Evolutionary conservation across 202 grass and related monocot species (phyloP).

Genomic region (Cymbopogon flexuosus): DNA sequence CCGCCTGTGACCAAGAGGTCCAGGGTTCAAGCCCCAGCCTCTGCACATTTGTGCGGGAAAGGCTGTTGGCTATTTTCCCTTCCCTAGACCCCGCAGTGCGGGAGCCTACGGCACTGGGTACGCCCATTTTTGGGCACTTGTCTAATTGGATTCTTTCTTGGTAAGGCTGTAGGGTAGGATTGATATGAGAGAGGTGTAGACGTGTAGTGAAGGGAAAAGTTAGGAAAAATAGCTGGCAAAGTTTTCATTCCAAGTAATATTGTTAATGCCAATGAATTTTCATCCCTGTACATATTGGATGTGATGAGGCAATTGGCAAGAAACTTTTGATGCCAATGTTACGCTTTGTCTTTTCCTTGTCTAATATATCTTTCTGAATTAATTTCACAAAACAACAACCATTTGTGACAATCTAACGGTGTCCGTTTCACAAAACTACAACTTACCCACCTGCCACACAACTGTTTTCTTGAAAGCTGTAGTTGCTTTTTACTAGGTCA

Average conservation of each 20-base stretch:
- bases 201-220: background rate
- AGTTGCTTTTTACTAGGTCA: background rate
- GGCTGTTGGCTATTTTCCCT: too few species aligned
- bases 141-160: background rate
- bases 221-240: background rate
- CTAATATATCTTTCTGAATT: conserved; percentile 19
- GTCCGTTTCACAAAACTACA: background rate
- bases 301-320: background rate
- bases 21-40: too few species aligned
- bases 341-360: background rate
- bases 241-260: background rate
- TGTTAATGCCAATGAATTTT: conserved; percentile 6
- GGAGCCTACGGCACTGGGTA: too few species aligned
- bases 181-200: background rate
- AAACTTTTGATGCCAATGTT: conserved; percentile 15
- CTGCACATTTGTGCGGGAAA: too few species aligned
- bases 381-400: background rate
- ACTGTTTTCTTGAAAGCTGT: background rate
- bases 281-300: background rate
- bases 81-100: too few species aligned
- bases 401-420: background rate
- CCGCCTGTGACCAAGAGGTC: too few species aligned
- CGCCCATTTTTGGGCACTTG: background rate
- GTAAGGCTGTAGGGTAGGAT: background rate
- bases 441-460: background rate